Evolutionary conservation across 2,329 filamentous ascomycete species (phyloP).

Genomic region (Beauveria medogensis): DNA sequence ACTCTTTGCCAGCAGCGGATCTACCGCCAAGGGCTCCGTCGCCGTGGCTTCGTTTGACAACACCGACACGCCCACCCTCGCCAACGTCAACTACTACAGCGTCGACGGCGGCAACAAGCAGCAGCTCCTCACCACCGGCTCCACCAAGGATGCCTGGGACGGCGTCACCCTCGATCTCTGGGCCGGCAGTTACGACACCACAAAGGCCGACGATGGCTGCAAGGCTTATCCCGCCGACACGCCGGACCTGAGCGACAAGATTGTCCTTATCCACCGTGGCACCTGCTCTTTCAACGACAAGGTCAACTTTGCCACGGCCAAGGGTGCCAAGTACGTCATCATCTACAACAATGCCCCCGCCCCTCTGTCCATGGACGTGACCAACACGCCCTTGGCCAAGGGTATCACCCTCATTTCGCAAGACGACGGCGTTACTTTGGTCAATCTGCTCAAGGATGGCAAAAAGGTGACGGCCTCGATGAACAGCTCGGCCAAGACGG

Average conservation of each 20-base stretch:
- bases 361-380: constrained; percentile 27
- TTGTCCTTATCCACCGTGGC: constrained; percentile 54
- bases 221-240: constrained; percentile 25
- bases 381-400: constrained; percentile 21
- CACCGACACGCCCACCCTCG: constrained; percentile 31
- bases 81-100: constrained; percentile 33
- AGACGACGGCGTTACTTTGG: constrained; percentile 35
- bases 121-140: constrained; percentile 36
- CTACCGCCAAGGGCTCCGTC: constrained; percentile 38
- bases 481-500: constrained; percentile 28
- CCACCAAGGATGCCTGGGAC: constrained; percentile 33
- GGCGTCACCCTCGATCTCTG: constrained; percentile 41
- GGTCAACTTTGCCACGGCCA: constrained; percentile 40
- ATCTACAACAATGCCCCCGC: constrained; percentile 48
- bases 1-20: constrained; percentile 42
- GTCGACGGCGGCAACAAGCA: constrained; percentile 26
- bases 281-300: constrained; percentile 49
- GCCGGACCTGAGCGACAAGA: constrained; percentile 47
- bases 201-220: constrained; percentile 12
- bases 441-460: constrained; percentile 33
- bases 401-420: constrained; percentile 35
- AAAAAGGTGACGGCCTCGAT: constrained; percentile 37
- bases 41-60: constrained; percentile 45
- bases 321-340: constrained; percentile 53
- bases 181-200: constrained; percentile 40